Evolutionary conservation across 805 yeast genomes (phyloP).

Genomic region (Hanseniaspora clermontiae): DNA sequence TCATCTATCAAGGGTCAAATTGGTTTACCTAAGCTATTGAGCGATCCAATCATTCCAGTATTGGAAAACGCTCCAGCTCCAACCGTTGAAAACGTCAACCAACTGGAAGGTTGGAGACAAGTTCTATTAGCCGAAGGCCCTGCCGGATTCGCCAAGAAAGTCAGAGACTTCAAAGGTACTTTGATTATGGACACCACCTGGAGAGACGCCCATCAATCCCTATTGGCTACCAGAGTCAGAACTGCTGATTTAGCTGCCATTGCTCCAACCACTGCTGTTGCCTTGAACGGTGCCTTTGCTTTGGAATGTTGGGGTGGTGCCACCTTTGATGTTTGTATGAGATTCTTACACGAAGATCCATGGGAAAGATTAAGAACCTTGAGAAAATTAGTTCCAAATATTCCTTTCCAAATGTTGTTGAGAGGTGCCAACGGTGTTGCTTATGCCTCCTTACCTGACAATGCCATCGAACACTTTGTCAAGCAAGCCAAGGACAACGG

Average conservation of each 20-base stretch:
- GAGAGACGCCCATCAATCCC: slow-evolving; percentile 99
- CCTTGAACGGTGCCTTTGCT: slow-evolving; percentile 80
- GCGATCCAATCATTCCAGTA: slow-evolving; percentile 65
- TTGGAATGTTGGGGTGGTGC: slow-evolving; percentile 99
- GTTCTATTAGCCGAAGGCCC: slow-evolving; percentile 77
- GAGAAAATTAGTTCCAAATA: slow-evolving; percentile 86
- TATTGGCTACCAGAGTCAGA: slow-evolving; percentile 93
- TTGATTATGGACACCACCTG: slow-evolving; percentile 96
- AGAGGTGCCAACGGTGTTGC: slow-evolving; percentile 99
- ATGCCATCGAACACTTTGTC: slow-evolving; percentile 95
- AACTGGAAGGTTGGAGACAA: slow-evolving; percentile 70
- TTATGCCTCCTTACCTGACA: slow-evolving; percentile 93
- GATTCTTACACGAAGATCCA: slow-evolving; percentile 96
- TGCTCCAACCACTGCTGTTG: slow-evolving; percentile 90
- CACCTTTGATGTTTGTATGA: slow-evolving; percentile 95
- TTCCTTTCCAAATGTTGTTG: slow-evolving; percentile 97
- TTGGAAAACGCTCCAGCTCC: slow-evolving; percentile 46
- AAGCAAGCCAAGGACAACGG: slow-evolving; percentile 89
- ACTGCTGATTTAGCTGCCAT: slow-evolving; percentile 81
- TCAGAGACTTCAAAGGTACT: slow-evolving; percentile 73
- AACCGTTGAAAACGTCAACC: slow-evolving; percentile 37
- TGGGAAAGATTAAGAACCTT: slow-evolving; percentile 89
- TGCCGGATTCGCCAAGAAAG: slow-evolving; percentile 75
- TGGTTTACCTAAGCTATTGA: slow-evolving; percentile 72
- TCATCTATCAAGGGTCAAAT: slow-evolving; percentile 91